Conservation (phyloP, 306 rosid genomes). For the Oxytropis ochrocephala region DNA sequence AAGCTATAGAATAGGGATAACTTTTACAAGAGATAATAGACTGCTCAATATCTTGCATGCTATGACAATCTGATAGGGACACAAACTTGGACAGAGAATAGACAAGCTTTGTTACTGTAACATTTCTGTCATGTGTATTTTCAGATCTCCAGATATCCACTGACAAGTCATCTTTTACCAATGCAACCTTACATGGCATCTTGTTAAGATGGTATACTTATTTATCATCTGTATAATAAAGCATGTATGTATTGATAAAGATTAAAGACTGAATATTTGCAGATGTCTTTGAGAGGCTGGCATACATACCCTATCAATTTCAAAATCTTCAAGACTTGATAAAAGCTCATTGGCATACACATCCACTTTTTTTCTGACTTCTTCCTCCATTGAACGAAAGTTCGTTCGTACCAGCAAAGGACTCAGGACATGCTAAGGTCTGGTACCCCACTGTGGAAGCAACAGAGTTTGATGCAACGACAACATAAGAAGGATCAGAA, state of each 20-base stretch:
- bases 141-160: constrained; percentile 39
- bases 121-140: constrained; percentile 17
- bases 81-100: constrained; percentile 49
- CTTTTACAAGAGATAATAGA: constrained; percentile 28
- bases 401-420: constrained; percentile 44
- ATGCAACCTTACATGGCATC: constrained; percentile 61
- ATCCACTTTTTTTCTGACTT: constrained; percentile 64
- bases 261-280: neutral
- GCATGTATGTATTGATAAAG: neutral
- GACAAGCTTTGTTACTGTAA: constrained; percentile 32
- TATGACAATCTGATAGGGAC: constrained; percentile 23
- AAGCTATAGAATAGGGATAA: constrained; percentile 14
- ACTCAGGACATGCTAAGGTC: constrained; percentile 45
- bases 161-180: constrained; percentile 45
- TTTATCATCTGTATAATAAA: neutral
- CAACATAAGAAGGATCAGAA: constrained; percentile 28
- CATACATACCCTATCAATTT: constrained; percentile 44
- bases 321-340: constrained; percentile 41
- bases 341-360: constrained; percentile 50
- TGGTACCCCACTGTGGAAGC: constrained; percentile 60
- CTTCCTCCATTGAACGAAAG: constrained; percentile 62
- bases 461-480: constrained; percentile 38
- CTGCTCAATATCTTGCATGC: constrained; percentile 30
- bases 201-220: constrained; percentile 34
- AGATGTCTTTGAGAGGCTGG: constrained; percentile 3